Base-by-base conservation (phyloP, 768 basidiomycete species). In the Macrocybe gigantea region DNA sequence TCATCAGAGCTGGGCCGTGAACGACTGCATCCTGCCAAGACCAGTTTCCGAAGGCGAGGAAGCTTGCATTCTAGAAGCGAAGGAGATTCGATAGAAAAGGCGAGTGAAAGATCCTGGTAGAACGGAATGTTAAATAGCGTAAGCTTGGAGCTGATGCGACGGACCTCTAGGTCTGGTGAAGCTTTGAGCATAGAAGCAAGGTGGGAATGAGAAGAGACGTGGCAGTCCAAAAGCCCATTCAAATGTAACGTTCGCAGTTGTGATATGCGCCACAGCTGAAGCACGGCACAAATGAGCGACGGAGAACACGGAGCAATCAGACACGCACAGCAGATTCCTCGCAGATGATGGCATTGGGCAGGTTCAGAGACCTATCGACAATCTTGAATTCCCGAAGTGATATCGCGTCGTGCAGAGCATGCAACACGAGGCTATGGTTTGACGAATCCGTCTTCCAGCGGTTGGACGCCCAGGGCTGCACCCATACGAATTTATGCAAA, bases 21-120 rank as follows among this genome's bases (percentile, higher is more conserved):
- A 14, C 22, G 22, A 22, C 22, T 22, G 4, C 41, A 39, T 31
- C 52, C 47, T 12, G 41, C 36, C 29, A 61, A 40, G 30, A 59
- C 48, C 5, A 64, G 51, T 38, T 49, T 53, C 33, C 52, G 54
- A 36, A 64, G 54, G 9, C 50, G 51, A 33, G 51, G 49, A 12
- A 61, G 49, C 31, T 40, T 37, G n/a, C 45, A 46, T 37, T 46
- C 36, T 32, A 45, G 49, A 5, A 47, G 41, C 29, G 33, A 8
- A 15, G 44, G 42, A 33, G 37, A 51, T 13, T 33, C n/a, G 35
- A 37, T 41, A 10, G 12, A 11, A 33, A 4, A 35, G 31, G 9
- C 45, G 41, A 49, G 44, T 37, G 15, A 32, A 12, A 43, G 52
- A 41, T 34, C 41, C 36, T 13, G 48, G 35, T 12, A 45, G 29